Conservation (phyloP, 1,284 basidiomycete genomes). For the Meira nashicola region DNA sequence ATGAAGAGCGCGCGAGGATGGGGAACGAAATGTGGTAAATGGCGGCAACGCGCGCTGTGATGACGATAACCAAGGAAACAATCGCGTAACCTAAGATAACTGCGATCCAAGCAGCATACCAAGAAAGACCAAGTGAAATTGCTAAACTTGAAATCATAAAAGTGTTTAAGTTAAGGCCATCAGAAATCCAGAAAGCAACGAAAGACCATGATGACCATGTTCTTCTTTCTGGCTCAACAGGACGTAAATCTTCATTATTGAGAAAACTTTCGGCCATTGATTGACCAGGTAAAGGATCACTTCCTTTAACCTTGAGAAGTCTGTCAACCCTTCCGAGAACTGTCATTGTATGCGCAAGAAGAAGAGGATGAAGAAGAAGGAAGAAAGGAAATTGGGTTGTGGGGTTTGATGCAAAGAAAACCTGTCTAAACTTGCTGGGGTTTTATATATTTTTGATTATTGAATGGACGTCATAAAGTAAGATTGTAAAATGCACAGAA, state of each 20-base stretch:
- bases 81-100: slow-evolving; percentile 64
- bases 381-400: too few relatives aligned
- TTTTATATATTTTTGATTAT: too few relatives aligned
- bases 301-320: too few relatives aligned
- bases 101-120: slow-evolving; percentile 39
- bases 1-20: slow-evolving; percentile 65
- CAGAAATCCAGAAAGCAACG: slow-evolving; percentile 44
- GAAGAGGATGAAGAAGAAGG: too few relatives aligned
- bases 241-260: slow-evolving; percentile 34
- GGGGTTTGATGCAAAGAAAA: too few relatives aligned
- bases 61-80: slow-evolving; percentile 69
- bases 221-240: slow-evolving; percentile 32
- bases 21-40: slow-evolving; percentile 65
- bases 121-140: slow-evolving; percentile 30
- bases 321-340: too few relatives aligned
- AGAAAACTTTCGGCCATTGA: too few relatives aligned
- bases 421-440: too few relatives aligned
- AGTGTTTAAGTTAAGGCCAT: slow-evolving; percentile 42
- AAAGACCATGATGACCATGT: slow-evolving; percentile 35
- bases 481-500: too few relatives aligned
- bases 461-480: too few relatives aligned
- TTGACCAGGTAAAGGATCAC: too few relatives aligned
- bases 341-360: too few relatives aligned
- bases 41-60: slow-evolving; percentile 71
- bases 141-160: slow-evolving; percentile 28